Evolutionary conservation across 495 filamentous ascomycete genomes (phyloP), one percentile per base, ranked within the genome.

Genomic region (Hypoxylon perforatum): DNA sequence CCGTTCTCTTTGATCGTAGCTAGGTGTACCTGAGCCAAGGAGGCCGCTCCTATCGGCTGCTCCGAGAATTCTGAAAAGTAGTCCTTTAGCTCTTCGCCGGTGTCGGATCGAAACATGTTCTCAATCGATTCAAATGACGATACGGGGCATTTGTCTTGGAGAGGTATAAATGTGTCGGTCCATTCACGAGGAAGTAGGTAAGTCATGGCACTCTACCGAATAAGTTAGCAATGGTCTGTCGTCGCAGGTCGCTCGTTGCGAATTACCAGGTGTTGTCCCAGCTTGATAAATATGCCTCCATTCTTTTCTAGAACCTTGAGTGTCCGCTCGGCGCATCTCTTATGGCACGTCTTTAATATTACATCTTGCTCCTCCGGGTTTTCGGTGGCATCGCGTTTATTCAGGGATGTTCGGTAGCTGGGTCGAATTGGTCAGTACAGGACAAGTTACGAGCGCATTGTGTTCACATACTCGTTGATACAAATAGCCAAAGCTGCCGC

Each of bases 271-370:
- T 99, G 95, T 67, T 99, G 95, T 19, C 95, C 95, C 22, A 99
- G 78, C 76, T 99, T 99, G 72, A 99, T 98, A 69, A 98, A 99
- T 69, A 99, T 93, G 5, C 94, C 96, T 36, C 95, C 95, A 78
- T 96, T 98, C 79, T 89, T 91, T 81, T 99, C 94, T 23, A 99
- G 79, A 0, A 95, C 93, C 35, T 83, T 82, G 15, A 98, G 80
- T 10, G 95, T 97, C 55, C 95, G 88, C 50, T 77, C 70, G 11
- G 95, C 96, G 78, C 95, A 99, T 72, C 95, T 86, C 75, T 94
- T 90, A 79, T 99, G 95, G 73, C 95, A 98, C 69, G 87, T 88
- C 65, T 87, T 88, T 47, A 99, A 82, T n/a, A 88, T 70, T 25
- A 75, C 76, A n/a, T 84, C 80, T 69, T 85, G 81, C 73, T 94